Evolutionary conservation across 371 early-diverging fungal species (phyloP).

Genomic region (Actinomucor elegans): DNA sequence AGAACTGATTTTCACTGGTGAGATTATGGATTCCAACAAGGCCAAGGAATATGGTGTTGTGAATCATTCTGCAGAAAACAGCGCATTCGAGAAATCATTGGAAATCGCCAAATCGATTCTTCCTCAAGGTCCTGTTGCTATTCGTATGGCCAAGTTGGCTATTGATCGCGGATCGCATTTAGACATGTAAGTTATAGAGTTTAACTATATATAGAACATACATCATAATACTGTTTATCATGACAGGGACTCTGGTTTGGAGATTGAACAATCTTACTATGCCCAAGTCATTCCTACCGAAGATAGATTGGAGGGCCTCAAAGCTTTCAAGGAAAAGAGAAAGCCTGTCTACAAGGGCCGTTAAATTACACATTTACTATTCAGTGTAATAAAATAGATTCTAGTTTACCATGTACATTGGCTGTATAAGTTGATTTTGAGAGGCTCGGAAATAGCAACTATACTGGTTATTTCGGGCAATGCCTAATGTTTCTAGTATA

Average conservation of each 20-base stretch:
- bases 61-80: conserved; percentile 72
- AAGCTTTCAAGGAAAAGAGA: conserved; percentile 53
- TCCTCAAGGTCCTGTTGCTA: conserved; percentile 88
- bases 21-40: conserved; percentile 61
- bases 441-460: too few relatives aligned
- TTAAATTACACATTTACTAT: too few relatives aligned
- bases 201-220: too few relatives aligned
- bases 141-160: conserved; percentile 87
- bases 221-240: too few relatives aligned
- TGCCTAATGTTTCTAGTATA: too few relatives aligned
- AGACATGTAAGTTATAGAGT: conserved; percentile 73
- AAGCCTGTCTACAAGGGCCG: conserved; percentile 77
- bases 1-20: conserved; percentile 89
- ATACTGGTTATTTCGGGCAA: too few relatives aligned
- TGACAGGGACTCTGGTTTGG: conserved; percentile 78
- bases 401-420: too few relatives aligned
- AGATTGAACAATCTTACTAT: conserved; percentile 94
- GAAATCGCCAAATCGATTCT: conserved; percentile 81
- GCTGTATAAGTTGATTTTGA: too few relatives aligned
- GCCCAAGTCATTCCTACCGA: conserved; percentile 92
- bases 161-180: conserved; percentile 79
- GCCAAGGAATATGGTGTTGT: conserved; percentile 78
- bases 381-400: too few relatives aligned
- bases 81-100: conserved; percentile 72
- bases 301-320: conserved; percentile 89